Conservation (phyloP, 768 basidiomycete genomes). For the Lactarius psammicola region DNA sequence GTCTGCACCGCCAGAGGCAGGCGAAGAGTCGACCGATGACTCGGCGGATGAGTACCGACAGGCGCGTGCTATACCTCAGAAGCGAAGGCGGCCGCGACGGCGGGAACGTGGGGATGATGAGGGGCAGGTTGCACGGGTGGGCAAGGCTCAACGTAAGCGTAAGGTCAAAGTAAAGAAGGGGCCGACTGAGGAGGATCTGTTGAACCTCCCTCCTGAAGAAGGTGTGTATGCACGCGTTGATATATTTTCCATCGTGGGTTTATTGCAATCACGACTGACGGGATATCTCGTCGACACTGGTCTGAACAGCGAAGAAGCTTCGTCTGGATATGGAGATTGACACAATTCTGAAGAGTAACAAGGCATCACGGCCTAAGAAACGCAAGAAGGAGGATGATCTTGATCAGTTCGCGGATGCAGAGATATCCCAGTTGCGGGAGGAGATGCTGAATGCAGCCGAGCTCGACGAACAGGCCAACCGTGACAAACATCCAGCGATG, state of each 20-base stretch:
- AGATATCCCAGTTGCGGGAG: constrained; percentile 85
- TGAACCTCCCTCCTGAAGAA: constrained; percentile 72
- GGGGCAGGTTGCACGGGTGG: constrained; percentile 35
- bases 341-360: constrained; percentile 81
- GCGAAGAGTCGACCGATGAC: constrained; percentile 41
- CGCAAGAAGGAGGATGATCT: constrained; percentile 83
- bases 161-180: constrained; percentile 23
- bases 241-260: background rate
- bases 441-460: constrained; percentile 85
- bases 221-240: constrained; percentile 44
- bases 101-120: constrained; percentile 32
- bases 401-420: constrained; percentile 86
- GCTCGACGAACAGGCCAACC: constrained; percentile 77
- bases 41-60: constrained; percentile 56
- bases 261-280: background rate
- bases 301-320: constrained; percentile 61
- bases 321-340: constrained; percentile 83
- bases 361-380: constrained; percentile 57
- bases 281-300: constrained; percentile 15
- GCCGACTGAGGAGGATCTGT: constrained; percentile 62
- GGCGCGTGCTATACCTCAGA: constrained; percentile 33
- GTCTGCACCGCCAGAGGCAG: constrained; percentile 35
- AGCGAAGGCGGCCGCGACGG: constrained; percentile 30
- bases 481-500: constrained; percentile 76
- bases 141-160: constrained; percentile 59